These are phyloP conservation scores for Heterobasidion irregulare DNA, from an alignment of 1,284 basidiomycete species.

Conservation along the genomic window DNA sequence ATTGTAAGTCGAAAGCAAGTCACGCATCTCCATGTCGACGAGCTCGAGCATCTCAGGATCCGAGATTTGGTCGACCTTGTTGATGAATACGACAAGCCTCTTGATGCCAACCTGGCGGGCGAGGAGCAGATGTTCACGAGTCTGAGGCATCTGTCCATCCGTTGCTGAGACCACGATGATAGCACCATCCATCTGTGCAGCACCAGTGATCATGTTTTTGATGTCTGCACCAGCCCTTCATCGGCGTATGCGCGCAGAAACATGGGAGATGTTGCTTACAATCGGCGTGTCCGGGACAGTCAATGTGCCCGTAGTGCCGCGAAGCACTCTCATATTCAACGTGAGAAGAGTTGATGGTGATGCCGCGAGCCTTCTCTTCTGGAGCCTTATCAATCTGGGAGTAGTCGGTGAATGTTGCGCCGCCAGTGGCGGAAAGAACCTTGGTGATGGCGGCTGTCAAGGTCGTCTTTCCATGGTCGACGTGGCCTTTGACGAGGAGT, in stretches of 20 bases:
- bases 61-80: slow-evolving; percentile 96
- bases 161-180: slow-evolving; percentile 98
- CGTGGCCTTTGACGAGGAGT: slow-evolving; percentile 52
- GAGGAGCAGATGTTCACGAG: slow-evolving; percentile 94
- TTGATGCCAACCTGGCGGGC: slow-evolving; percentile 99
- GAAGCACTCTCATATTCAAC: slow-evolving; percentile 95
- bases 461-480: slow-evolving; percentile 95
- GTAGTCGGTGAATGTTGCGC: slow-evolving; percentile 97
- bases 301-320: slow-evolving; percentile 98
- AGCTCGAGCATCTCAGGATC: slow-evolving; percentile 99
- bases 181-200: slow-evolving; percentile 97
- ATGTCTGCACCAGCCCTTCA: slow-evolving; percentile 47
- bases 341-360: slow-evolving; percentile 94
- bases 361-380: slow-evolving; percentile 99
- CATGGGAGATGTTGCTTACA: slow-evolving; percentile 41
- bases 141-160: slow-evolving; percentile 99
- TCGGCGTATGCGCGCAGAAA: not conserved
- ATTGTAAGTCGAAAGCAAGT: slow-evolving; percentile 87
- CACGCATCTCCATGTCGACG: slow-evolving; percentile 99
- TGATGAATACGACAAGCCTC: slow-evolving; percentile 98
- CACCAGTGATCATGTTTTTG: slow-evolving; percentile 99
- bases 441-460: slow-evolving; percentile 99
- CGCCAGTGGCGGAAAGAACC: slow-evolving; percentile 75
- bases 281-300: slow-evolving; percentile 95
- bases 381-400: slow-evolving; percentile 99